phyloP scores from a whole-genome alignment of 2,329 filamentous ascomycete species.

The Akanthomyces muscarius region DNA sequence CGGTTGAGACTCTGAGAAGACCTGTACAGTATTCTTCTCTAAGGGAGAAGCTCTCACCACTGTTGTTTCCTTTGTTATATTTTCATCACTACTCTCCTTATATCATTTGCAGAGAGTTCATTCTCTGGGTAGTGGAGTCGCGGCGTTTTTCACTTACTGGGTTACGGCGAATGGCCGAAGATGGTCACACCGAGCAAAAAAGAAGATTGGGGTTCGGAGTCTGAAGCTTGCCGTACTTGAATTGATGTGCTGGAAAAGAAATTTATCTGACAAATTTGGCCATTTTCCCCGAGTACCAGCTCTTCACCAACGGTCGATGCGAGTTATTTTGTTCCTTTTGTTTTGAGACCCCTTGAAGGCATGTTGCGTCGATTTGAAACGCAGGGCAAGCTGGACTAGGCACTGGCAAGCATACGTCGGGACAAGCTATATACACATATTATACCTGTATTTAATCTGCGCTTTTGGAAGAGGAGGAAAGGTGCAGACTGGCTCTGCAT shows the following conservation, averaged over 20 bases:
- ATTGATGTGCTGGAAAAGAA: not conserved
- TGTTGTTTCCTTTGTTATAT: constrained; percentile 16
- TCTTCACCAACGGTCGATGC: not conserved
- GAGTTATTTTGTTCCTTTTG: not conserved
- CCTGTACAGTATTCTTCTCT: not conserved
- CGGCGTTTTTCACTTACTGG: constrained; percentile 3
- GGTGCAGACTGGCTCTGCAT: constrained; percentile 14
- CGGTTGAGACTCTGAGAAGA: not conserved
- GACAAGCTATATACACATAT: not conserved
- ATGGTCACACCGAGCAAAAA: not conserved
- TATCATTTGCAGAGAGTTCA: not conserved
- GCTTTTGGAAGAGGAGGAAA: constrained; percentile 1
- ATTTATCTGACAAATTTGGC: constrained; percentile 2
- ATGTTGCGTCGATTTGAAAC: not conserved
- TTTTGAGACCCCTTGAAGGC: not conserved
- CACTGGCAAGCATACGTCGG: not conserved
- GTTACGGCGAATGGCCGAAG: not conserved
- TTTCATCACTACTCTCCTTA: constrained; percentile 11
- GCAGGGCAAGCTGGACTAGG: not conserved
- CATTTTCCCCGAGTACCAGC: not conserved
- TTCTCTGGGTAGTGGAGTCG: not conserved
- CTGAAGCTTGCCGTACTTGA: not conserved
- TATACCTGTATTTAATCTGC: constrained; percentile 15
- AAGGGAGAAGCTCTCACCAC: constrained; percentile 3
- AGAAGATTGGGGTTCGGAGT: constrained; percentile 1